Evolutionary conservation across 495 filamentous ascomycete genomes (phyloP).

Genomic region (Penicillium bovifimosum): DNA sequence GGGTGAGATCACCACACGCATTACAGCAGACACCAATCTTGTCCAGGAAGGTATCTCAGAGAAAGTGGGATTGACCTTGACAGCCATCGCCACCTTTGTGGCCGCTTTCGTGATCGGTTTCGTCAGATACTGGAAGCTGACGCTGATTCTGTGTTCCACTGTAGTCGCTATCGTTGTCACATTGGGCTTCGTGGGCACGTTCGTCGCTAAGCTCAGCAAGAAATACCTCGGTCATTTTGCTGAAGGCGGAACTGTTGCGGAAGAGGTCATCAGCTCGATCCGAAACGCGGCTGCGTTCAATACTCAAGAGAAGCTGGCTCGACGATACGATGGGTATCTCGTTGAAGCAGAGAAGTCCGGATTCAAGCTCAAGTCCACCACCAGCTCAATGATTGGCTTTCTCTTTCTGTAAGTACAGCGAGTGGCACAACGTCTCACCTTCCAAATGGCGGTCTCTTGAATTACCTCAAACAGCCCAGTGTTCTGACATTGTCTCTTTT

Average conservation of each 20-base stretch:
- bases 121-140: slow-evolving; percentile 32
- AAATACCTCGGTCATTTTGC: neutral
- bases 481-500: no score
- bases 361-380: no score
- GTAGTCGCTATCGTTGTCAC: neutral
- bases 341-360: no score
- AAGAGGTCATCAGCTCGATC: neutral
- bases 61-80: slow-evolving; percentile 29
- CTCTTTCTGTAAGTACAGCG: no score
- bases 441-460: no score
- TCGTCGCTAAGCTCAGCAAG: neutral
- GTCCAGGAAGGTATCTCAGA: slow-evolving; percentile 43
- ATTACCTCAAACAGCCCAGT: no score
- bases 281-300: neutral
- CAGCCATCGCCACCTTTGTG: slow-evolving; percentile 27
- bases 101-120: slow-evolving; percentile 35
- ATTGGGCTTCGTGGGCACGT: neutral
- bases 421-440: no score
- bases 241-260: neutral
- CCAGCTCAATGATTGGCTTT: no score
- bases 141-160: slow-evolving; percentile 21
- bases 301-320: neutral
- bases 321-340: no score
- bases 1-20: slow-evolving; percentile 34
- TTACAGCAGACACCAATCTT: slow-evolving; percentile 34